Base-by-base conservation (phyloP, 2,329 filamentous ascomycete genomes). In the Westerdykella aurantiaca region DNA sequence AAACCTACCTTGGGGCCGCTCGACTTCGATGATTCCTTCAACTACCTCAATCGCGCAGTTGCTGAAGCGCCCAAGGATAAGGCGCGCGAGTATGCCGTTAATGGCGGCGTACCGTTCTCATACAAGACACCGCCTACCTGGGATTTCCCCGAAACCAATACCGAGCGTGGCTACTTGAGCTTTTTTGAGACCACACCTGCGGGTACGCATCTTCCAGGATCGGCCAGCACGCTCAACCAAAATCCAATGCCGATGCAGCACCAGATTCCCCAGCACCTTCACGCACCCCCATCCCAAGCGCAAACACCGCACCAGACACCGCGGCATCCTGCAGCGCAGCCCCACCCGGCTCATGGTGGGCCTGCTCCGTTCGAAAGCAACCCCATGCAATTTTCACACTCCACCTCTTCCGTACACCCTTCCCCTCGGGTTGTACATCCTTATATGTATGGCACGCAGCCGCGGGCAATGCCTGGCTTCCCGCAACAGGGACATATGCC, bases 51-150 rank as follows among this genome's bases (percentile, higher is more conserved):
- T 42, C 82, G 88, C 43, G 75, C 88, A 63, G 82, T 82, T 63
- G 88, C 88, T 64, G 77, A 80, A 48, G 69, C 66, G 17, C 38
- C 49, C 1, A 67, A 73, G n/a, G 66, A 66, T 13, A 71, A 73
- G 43, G 67, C 70, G 3, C 76, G 78, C 54, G 81, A 85, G 50
- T 89, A 83, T 74, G 76, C 81, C 31, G 78, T 82, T 45, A 95
- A 93, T 58, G 84, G 83, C 38, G 89, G 88, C n/a, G 79, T 96
- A 42, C 85, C 85, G 31, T 85, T 85, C 22, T 83, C 91, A 4
- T 96, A 85, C 67, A 84, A 88, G 56, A 97, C 93, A 1, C 74
- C 77, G 10, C 89, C 89, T 0, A 90, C 85, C 0, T 98, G 93
- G 91, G 82, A 85, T 48, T 80, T 82, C 47, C 70, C 82, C 18